These are phyloP conservation scores for Exutisphaerella laricina DNA, from an alignment of 2,329 filamentous ascomycete genomes.

Conservation along the genomic window DNA sequence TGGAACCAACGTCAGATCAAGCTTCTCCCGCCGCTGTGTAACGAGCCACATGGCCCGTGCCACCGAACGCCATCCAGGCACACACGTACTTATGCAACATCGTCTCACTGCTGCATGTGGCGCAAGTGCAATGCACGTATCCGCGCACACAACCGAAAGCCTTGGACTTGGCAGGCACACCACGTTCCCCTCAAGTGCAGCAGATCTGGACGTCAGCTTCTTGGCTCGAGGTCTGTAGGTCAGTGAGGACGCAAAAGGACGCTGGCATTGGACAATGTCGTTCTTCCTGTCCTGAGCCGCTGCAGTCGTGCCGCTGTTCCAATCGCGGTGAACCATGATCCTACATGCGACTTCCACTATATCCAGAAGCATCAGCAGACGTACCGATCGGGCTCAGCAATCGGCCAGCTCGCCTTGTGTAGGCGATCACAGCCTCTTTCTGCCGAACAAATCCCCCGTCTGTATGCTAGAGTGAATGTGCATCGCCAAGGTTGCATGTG, in stretches of 20 bases:
- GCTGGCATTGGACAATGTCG: neutral
- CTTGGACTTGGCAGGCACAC: neutral
- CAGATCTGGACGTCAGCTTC: neutral
- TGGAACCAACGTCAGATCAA: slow-evolving; percentile 3
- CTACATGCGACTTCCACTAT: no score
- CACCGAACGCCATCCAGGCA: no score
- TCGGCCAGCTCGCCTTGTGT: no score
- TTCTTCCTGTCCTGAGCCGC: neutral
- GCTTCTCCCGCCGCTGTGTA: slow-evolving; percentile 7
- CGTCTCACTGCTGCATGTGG: neutral
- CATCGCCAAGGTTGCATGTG: neutral
- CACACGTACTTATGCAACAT: neutral
- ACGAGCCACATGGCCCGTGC: no score
- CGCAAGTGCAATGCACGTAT: slow-evolving; percentile 5
- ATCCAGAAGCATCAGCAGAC: no score
- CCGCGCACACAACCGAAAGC: neutral
- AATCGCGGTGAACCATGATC: no score
- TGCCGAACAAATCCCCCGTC: no score
- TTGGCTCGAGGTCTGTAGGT: neutral
- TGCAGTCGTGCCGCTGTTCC: no score
- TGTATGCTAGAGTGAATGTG: neutral
- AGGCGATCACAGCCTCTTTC: no score
- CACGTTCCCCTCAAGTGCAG: neutral
- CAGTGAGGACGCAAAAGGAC: neutral
- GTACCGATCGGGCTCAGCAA: no score